Conservation (phyloP, 371 early-diverging fungal genomes). For the Circinella umbellata region DNA sequence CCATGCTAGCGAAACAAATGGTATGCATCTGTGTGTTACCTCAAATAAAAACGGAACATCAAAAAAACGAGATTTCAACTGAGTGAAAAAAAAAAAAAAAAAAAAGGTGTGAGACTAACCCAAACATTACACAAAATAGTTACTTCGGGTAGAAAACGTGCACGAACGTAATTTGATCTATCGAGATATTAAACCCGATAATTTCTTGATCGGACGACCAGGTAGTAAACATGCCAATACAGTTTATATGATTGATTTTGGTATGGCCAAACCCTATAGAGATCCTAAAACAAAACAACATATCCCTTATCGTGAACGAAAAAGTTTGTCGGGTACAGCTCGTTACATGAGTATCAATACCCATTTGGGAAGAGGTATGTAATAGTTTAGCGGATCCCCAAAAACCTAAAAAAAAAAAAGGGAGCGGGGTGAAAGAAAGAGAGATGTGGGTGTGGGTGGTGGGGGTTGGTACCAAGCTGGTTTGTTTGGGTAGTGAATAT, state of each 20-base stretch:
- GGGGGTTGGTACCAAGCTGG: background rate
- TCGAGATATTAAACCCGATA: slow-evolving; percentile 99
- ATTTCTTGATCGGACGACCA: slow-evolving; percentile 92
- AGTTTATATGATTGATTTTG: slow-evolving; percentile 89
- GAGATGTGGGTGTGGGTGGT: background rate
- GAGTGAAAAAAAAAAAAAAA: background rate
- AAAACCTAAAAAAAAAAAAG: background rate
- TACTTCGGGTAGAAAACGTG: slow-evolving; percentile 90
- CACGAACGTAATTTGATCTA: slow-evolving; percentile 98
- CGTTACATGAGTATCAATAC: slow-evolving; percentile 97
- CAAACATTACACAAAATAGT: slow-evolving; percentile 41
- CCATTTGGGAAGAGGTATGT: slow-evolving; percentile 81
- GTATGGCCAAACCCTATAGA: slow-evolving; percentile 93
- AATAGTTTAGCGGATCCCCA: slow-evolving; percentile 9
- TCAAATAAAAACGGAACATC: background rate
- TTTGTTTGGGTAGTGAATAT: too few relatives aligned
- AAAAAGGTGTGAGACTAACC: background rate
- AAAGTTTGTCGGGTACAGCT: slow-evolving; percentile 93
- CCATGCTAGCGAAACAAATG: slow-evolving; percentile 98
- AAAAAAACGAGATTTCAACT: background rate
- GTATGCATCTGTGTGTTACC: slow-evolving; percentile 40
- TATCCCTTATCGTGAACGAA: slow-evolving; percentile 88
- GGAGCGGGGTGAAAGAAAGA: background rate
- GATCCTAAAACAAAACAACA: slow-evolving; percentile 90
- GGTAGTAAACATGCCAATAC: slow-evolving; percentile 60